Conservation (phyloP, 192 early-diverging fungal species). For the Spizellomyces sp. region DNA sequence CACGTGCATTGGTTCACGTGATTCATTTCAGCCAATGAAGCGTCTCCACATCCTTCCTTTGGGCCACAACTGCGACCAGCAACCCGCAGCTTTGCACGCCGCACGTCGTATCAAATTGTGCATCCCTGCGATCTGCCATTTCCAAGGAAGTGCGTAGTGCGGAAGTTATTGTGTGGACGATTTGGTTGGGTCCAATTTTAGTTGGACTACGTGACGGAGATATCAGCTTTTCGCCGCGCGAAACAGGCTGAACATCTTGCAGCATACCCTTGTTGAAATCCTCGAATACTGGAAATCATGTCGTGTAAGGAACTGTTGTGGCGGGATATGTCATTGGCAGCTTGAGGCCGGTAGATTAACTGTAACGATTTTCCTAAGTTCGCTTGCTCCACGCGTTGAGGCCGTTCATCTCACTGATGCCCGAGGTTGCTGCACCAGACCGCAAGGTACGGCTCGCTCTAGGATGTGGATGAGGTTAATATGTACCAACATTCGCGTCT, state of each 20-base stretch:
- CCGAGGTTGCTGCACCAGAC: constrained; percentile 95
- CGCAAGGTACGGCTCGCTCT: constrained; percentile 73
- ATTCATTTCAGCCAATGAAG: no score
- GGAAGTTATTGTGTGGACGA: neutral
- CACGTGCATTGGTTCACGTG: no score
- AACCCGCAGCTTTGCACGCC: neutral
- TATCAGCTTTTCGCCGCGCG: neutral
- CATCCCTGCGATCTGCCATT: neutral
- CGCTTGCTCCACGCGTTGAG: constrained; percentile 93
- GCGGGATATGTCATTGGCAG: neutral
- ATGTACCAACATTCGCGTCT: constrained; percentile 14
- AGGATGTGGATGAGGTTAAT: neutral
- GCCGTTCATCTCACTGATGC: constrained; percentile 98
- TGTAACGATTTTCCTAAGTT: constrained; percentile 52
- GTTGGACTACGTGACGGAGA: neutral
- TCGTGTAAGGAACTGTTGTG: neutral
- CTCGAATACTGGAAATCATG: neutral
- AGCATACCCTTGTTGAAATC: neutral
- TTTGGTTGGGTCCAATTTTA: neutral
- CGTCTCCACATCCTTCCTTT: neutral
- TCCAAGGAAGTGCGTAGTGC: neutral
- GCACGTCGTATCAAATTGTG: neutral
- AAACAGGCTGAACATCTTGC: neutral
- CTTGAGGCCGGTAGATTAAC: neutral
- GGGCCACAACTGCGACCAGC: neutral